Base-by-base conservation (phyloP, 495 filamentous ascomycete genomes). In the Geoglossum glabrum region DNA sequence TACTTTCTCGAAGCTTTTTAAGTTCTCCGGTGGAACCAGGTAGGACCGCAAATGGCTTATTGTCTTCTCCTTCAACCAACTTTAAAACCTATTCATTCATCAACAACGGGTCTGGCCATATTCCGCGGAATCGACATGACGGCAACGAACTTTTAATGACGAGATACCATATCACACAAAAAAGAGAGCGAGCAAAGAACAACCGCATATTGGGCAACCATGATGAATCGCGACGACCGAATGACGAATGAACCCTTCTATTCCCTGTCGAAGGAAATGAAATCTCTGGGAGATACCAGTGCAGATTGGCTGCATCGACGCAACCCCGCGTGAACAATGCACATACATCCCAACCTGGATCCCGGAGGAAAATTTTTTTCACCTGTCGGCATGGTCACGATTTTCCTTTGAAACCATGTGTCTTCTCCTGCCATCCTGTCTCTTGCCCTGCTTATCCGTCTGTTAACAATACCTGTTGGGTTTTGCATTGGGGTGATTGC, bases 141-240 rank as follows among this genome's bases (percentile, higher is more conserved):
- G 28, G 49, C 49, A 52, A 52, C 49, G 49, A 52, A 27, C 49
- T 52, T 28, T 52, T n/a, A 30, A 27, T 15, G 28, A 52, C 49
- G 49, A 52, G 49, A 52, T 52, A 52, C 28, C 49, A 52, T 13
- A 52, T 7, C 28, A 31, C 25, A 52, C 15, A 27, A 52, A 52
- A 52, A 52, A 52, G 28, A 31, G 7, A 52, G 49, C 49, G 49
- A 52, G 26, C 49, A 52, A 50, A 52, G 28, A 30, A 31, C 49
- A 52, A 52, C 49, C 49, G 49, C 49, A 52, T 27, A 52, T 31
- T 52, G 49, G 49, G 49, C 49, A 52, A 52, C 49, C 49, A 52
- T 52, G 25, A 52, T 52, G 49, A 52, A 52, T 52, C 49, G 49
- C 28, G 49, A 52, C 49, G 49, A 52, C 49, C 49, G 49, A 52